Percentiles rank a stretch among this genome's conserved stretches.
Conservation (phyloP, 306 rosid species). For the Medicago ruthenica region DNA sequence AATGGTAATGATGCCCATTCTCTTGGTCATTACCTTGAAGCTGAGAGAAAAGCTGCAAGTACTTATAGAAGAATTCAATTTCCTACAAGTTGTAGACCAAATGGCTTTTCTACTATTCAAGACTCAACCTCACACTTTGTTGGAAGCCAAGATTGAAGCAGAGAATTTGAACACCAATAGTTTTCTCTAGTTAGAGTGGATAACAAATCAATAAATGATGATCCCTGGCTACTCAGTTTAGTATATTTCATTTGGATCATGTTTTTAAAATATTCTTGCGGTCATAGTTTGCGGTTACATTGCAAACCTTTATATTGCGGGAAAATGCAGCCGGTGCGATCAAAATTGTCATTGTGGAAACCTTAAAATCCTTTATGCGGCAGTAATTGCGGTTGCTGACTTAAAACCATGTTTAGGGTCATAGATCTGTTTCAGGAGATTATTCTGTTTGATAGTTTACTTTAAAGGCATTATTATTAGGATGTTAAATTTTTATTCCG, state of each 20-base stretch:
- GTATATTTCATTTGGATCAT: not conserved
- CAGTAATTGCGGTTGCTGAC: no score
- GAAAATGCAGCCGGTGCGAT: not conserved
- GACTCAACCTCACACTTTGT: slow-evolving; percentile 41
- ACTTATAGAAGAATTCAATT: slow-evolving; percentile 43
- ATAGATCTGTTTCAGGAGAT: not conserved
- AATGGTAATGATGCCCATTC: slow-evolving; percentile 52
- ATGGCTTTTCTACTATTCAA: slow-evolving; percentile 41
- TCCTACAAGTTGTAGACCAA: slow-evolving; percentile 37
- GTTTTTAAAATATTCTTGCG: not conserved
- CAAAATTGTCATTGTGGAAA: not conserved
- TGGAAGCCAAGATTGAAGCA: slow-evolving; percentile 34
- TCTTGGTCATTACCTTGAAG: slow-evolving; percentile 76
- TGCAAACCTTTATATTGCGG: not conserved
- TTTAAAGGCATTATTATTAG: slow-evolving; percentile 8
- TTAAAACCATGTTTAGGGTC: not conserved
- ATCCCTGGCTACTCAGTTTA: not conserved
- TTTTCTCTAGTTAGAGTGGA: slow-evolving; percentile 57
- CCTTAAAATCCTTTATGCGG: no score
- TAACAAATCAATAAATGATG: slow-evolving; percentile 31
- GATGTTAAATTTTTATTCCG: not conserved
- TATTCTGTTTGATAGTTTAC: slow-evolving; percentile 20
- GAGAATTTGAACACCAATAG: slow-evolving; percentile 44
- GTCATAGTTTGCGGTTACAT: not conserved
- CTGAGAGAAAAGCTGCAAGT: slow-evolving; percentile 61